phyloP scores from a whole-genome alignment of 441 rosid genomes.

The Euphorbia schlechtendalii region DNA sequence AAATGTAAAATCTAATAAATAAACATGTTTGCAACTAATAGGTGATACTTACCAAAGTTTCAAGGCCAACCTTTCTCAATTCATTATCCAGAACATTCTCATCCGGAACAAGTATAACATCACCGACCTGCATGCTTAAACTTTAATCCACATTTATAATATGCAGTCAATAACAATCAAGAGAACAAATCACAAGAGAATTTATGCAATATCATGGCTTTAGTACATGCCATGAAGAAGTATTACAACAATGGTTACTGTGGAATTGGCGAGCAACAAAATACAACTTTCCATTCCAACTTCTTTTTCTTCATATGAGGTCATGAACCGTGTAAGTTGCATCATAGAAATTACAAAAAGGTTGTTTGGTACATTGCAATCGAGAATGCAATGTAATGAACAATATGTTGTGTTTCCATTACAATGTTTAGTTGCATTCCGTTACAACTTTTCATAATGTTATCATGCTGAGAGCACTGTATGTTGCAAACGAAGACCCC shows the following conservation, averaged over 20 bases:
- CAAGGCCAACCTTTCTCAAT: conserved; percentile 64
- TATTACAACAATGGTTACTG: neutral
- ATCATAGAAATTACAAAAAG: neutral
- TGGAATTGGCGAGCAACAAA: neutral
- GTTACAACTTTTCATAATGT: too few relatives aligned
- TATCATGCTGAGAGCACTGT: neutral
- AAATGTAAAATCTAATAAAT: neutral
- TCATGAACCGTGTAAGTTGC: neutral
- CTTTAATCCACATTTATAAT: neutral
- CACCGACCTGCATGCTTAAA: conserved; percentile 58
- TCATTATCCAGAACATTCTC: conserved; percentile 54
- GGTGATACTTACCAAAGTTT: conserved; percentile 59
- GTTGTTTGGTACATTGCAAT: neutral
- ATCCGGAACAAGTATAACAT: conserved; percentile 71
- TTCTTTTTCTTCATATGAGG: neutral
- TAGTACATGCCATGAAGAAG: neutral
- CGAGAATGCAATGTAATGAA: neutral
- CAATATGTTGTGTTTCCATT: neutral
- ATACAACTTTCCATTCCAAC: neutral
- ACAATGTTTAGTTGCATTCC: neutral
- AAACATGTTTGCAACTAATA: neutral
- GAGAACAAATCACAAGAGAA: neutral
- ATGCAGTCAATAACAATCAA: neutral
- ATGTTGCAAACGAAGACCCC: too few relatives aligned
- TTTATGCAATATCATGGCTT: neutral